Evolutionary conservation across 805 yeast species (phyloP).

Genomic region (Wickerhamiella parazyma): DNA sequence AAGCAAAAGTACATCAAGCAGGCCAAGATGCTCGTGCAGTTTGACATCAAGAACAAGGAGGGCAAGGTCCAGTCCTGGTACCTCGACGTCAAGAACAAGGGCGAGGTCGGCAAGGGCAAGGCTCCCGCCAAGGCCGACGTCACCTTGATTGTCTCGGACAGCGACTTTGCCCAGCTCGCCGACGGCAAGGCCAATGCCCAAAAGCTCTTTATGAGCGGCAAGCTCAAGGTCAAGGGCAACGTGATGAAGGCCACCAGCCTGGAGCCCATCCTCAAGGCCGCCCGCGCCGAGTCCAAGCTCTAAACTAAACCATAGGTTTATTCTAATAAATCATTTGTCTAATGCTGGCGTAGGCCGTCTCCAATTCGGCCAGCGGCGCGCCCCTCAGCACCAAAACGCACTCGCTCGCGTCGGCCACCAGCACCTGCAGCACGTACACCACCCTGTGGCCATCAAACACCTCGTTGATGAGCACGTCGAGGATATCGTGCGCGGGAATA

Average conservation of each 20-base stretch:
- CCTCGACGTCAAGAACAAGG: slow-evolving; percentile 52
- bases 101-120: slow-evolving; percentile 35
- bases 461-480: slow-evolving; percentile 61
- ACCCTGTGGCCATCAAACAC: slow-evolving; percentile 60
- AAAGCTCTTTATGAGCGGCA: slow-evolving; percentile 70
- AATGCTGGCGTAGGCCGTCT: slow-evolving; percentile 9
- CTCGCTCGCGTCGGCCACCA: slow-evolving; percentile 31
- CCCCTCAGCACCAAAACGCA: slow-evolving; percentile 23
- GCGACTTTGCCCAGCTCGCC: slow-evolving; percentile 56
- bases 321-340: background rate
- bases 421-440: slow-evolving; percentile 46
- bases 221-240: slow-evolving; percentile 77
- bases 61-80: slow-evolving; percentile 50
- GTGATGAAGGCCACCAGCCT: slow-evolving; percentile 78
- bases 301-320: slow-evolving; percentile 16
- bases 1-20: slow-evolving; percentile 27
- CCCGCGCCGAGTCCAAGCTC: slow-evolving; percentile 35
- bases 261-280: slow-evolving; percentile 51
- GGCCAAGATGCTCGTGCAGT: slow-evolving; percentile 50
- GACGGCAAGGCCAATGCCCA: slow-evolving; percentile 75
- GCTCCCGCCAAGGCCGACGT: slow-evolving; percentile 40
- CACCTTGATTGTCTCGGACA: slow-evolving; percentile 49
- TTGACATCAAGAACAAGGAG: slow-evolving; percentile 51
- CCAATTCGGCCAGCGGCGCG: slow-evolving; percentile 16
- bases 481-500: slow-evolving; percentile 42